Evolutionary conservation across 257 asterid species (phyloP), one percentile per base, ranked within the genome.

Genomic region (Solanum megistacrolobum): DNA sequence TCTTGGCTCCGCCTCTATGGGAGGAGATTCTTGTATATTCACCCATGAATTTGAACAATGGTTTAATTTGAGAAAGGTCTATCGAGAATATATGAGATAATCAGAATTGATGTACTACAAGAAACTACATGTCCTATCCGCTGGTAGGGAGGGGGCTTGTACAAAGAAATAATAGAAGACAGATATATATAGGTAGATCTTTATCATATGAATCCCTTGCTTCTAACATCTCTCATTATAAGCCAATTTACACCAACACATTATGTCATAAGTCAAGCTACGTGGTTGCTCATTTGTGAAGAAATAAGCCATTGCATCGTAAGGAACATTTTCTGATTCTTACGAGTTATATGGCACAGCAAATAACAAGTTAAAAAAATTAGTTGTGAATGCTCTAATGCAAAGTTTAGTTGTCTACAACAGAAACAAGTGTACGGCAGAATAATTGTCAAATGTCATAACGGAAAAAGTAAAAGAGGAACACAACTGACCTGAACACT

Each of bases 401-500:
- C 72, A 71, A 86, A 36, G 35, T 29, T 69, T 23, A 86, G 21
- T 52, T 12, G 38, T 48, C 14, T 79, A 41, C 34, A 7, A 7
- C 29, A 48, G 41, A 76, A 36, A 46, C 86, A 36, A 79, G 34
- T 39, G 25, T 21, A 78, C 13, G 39, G 35, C 38, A 25, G 25
- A 46, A 27, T 36, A 31, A 31, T 31, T 31, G 48, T 55, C 83
- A 38, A 52, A 32, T 46, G 35, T 11, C 46, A 58, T 20, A 55
- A 41, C 5, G 39, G 32, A 21, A 60, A n/a, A 20, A 36, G 83
- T 29, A 7, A 58, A 62, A 29, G 68, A 81, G n/a, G 52, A 65
- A 69, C 46, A 52, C 14, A 12, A 83, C 91, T 58, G 39, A 95
- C 98, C 98, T 87, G 94, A 79, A 86, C 90, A 74, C 76, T 91